Evolutionary conservation across 495 filamentous ascomycete genomes (phyloP).

Genomic region (Hypoxylon lienhwacheense): DNA sequence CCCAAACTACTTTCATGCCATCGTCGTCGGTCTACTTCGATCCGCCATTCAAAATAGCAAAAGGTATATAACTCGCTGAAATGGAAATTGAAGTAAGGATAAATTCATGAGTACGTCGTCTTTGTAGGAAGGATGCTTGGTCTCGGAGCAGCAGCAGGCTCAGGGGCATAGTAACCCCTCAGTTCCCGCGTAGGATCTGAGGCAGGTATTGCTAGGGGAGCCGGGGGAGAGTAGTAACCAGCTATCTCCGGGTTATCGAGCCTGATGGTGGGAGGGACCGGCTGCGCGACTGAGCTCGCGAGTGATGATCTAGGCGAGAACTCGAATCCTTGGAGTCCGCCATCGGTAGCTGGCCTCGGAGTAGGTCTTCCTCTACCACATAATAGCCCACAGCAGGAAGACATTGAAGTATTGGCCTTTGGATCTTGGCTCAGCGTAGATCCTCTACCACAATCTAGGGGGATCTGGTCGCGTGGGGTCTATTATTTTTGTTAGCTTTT

Average conservation of each 20-base stretch:
- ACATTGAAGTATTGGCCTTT: slow-evolving; percentile 16
- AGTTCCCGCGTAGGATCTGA: slow-evolving; percentile 12
- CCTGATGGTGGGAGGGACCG: not conserved
- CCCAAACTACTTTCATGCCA: too few species aligned
- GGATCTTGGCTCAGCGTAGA: not conserved
- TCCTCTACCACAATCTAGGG: not conserved
- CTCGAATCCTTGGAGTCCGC: slow-evolving; percentile 20
- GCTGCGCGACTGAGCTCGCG: slow-evolving; percentile 18
- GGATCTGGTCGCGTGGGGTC: not conserved
- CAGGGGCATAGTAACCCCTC: slow-evolving; percentile 32
- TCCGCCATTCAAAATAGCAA: too few species aligned
- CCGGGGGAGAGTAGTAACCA: slow-evolving; percentile 31
- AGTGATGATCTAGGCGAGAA: slow-evolving; percentile 24
- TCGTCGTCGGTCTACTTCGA: too few species aligned
- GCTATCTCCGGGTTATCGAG: slow-evolving; percentile 24
- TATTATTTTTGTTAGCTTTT: slow-evolving; percentile 7
- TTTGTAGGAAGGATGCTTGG: slow-evolving; percentile 6
- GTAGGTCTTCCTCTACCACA: slow-evolving; percentile 4
- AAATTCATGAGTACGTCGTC: slow-evolving; percentile 14
- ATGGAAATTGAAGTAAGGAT: too few species aligned
- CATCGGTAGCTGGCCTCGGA: not conserved
- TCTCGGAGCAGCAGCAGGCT: not conserved
- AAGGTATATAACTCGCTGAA: too few species aligned
- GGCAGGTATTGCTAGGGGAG: not conserved
- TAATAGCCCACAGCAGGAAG: slow-evolving; percentile 17